Base-by-base conservation (phyloP, 2,329 filamentous ascomycete genomes). In the Acrocalymma vagum region DNA sequence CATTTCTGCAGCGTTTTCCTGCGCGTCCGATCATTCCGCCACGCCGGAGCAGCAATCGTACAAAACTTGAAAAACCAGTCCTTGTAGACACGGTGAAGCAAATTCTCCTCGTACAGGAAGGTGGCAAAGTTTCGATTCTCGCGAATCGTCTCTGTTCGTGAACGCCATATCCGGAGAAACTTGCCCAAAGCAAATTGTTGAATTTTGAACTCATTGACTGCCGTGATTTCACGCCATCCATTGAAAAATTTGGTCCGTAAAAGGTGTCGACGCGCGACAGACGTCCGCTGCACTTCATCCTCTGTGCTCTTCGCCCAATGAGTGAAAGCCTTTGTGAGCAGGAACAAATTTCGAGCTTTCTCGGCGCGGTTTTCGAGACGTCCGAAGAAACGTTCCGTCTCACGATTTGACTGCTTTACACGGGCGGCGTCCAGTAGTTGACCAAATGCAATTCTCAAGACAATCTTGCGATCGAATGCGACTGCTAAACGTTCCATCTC, bases 251-350 rank as follows among this genome's bases (percentile, higher is more conserved):
- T 81, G 9, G 81, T 82, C 39, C 85, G 78, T 38, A 94, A 72
- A 45, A 92, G 83, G 62, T 90, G 87, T 47, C 83, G 77, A 48
- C 87, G 79, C 14, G 88, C 89, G 27, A 83, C 77, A 4, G 80
- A 82, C 4, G 87, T 89, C 26, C 82, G 80, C 48, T 83, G 78
- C 11, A 84, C 74, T 58, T 89, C 82, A 10, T 88, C 83, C 5
- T 77, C 78, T 9, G 87, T 79, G 34, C 79, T 75, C 38, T 80
- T 78, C 9, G 81, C 80, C 90, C 90, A 95, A 50, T 87, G 83
- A 1, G 77, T 80, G 41, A 89, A 84, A 3, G 81, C 79, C 62
- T 83, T 85, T 3, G 78, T 80, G 42, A 86, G 67, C 6, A 90
- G 74, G 53, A 83, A 86, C 9, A 87, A 70, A 58, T 87, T 78